phyloP scores from a whole-genome alignment of 2,329 filamentous ascomycete species.

The Colletotrichum sojae region DNA sequence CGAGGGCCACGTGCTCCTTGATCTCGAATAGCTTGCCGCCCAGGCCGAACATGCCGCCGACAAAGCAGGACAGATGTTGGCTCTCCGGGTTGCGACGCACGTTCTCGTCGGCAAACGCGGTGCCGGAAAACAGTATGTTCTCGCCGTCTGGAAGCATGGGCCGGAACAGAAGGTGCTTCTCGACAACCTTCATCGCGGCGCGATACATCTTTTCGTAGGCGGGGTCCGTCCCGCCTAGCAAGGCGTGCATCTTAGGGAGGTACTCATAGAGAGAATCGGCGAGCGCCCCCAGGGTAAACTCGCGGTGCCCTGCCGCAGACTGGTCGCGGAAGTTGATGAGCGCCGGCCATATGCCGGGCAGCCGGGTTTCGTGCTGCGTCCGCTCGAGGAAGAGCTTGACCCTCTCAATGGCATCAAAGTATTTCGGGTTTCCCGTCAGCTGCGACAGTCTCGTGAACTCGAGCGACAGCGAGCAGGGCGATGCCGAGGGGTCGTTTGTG shows the following conservation, averaged over 20 bases:
- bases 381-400: slow-evolving; percentile 77
- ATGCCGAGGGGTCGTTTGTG: slow-evolving; percentile 57
- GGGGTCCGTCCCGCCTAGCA: slow-evolving; percentile 69
- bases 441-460: slow-evolving; percentile 83
- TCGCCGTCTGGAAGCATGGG: slow-evolving; percentile 75
- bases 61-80: slow-evolving; percentile 66
- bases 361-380: slow-evolving; percentile 75
- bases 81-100: slow-evolving; percentile 49
- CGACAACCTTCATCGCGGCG: slow-evolving; percentile 66
- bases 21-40: slow-evolving; percentile 60
- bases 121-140: slow-evolving; percentile 71
- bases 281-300: slow-evolving; percentile 56
- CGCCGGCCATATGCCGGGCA: slow-evolving; percentile 83
- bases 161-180: slow-evolving; percentile 72
- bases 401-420: slow-evolving; percentile 79
- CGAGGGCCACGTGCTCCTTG: slow-evolving; percentile 58
- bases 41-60: slow-evolving; percentile 65
- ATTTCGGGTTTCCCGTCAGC: slow-evolving; percentile 79
- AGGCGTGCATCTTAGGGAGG: slow-evolving; percentile 62
- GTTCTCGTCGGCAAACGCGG: slow-evolving; percentile 44
- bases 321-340: slow-evolving; percentile 71
- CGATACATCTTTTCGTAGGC: slow-evolving; percentile 72
- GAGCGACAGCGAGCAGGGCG: slow-evolving; percentile 75
- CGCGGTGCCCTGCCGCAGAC: slow-evolving; percentile 49
- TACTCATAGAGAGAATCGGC: slow-evolving; percentile 61